Conservation (phyloP, 768 basidiomycete species). For the Leccinellum albellum region DNA sequence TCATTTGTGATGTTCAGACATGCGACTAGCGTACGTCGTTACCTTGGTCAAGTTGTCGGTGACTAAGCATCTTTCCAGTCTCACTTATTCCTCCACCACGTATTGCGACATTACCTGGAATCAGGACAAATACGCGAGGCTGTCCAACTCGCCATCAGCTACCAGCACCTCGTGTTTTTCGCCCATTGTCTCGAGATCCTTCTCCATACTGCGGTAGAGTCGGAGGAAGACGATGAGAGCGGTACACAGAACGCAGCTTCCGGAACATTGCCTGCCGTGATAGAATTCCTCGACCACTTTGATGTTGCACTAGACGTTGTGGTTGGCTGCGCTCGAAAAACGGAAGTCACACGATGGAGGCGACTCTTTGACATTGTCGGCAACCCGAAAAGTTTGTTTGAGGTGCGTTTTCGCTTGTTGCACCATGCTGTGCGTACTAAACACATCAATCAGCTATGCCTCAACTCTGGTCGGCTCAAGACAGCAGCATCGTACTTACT, state of each 20-base stretch:
- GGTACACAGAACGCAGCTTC: conserved; percentile 18
- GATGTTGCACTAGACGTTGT: conserved; percentile 89
- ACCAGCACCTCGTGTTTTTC: conserved; percentile 87
- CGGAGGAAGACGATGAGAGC: conserved; percentile 47
- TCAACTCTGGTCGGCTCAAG: conserved; percentile 66
- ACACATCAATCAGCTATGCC: conserved; percentile 56
- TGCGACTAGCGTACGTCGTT: conserved; percentile 71
- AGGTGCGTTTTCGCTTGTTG: conserved; percentile 46
- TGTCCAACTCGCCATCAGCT: conserved; percentile 80
- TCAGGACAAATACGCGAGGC: conserved; percentile 65
- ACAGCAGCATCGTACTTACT: conserved; percentile 92
- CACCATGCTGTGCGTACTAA: not conserved
- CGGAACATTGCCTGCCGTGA: conserved; percentile 55
- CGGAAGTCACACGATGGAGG: conserved; percentile 88
- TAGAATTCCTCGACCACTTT: conserved; percentile 95
- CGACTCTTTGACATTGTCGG: conserved; percentile 88
- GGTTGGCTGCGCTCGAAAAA: conserved; percentile 94
- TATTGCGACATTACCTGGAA: conserved; percentile 79
- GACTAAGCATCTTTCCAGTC: conserved; percentile 49
- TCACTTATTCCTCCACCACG: conserved; percentile 89
- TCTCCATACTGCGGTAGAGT: conserved; percentile 89
- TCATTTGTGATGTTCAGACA: conserved; percentile 91
- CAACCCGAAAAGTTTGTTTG: conserved; percentile 85
- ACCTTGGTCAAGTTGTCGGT: conserved; percentile 1
- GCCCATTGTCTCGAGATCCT: conserved; percentile 92